phyloP scores from a whole-genome alignment of 495 filamentous ascomycete genomes.

The Pseudevernia furfuracea region DNA sequence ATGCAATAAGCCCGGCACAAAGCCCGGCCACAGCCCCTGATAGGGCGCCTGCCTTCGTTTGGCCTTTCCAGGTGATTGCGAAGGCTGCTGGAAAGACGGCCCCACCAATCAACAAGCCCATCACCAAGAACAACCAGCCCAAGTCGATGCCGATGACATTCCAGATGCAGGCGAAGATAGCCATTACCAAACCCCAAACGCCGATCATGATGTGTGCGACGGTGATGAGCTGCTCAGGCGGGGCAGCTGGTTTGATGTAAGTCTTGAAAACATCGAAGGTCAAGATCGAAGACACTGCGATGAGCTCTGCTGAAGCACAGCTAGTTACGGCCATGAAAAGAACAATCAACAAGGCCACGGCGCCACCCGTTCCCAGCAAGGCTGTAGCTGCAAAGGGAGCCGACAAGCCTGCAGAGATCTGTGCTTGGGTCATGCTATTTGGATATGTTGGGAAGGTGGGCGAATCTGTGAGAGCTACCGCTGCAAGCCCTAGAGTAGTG shows the following conservation, averaged over 20 bases:
- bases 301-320: constrained; percentile 43
- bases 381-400: constrained; percentile 42
- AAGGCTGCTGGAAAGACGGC: constrained; percentile 45
- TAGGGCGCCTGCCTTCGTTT: constrained; percentile 39
- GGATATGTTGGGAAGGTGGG: constrained; percentile 47
- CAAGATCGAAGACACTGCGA: constrained; percentile 47
- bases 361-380: constrained; percentile 42
- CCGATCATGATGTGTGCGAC: constrained; percentile 43
- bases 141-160: constrained; percentile 40
- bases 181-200: constrained; percentile 42
- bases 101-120: constrained; percentile 41
- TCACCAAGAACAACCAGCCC: constrained; percentile 40
- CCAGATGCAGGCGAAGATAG: constrained; percentile 38
- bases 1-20: constrained; percentile 38
- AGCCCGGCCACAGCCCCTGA: constrained; percentile 39
- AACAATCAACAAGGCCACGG: constrained; percentile 41
- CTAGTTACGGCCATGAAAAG: constrained; percentile 50
- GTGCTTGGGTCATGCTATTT: constrained; percentile 37
- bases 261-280: constrained; percentile 52
- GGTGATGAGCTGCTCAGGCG: constrained; percentile 37
- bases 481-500: constrained; percentile 42
- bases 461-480: constrained; percentile 40
- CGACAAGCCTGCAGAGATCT: constrained; percentile 41
- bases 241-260: constrained; percentile 42
- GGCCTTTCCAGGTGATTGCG: constrained; percentile 43